These are phyloP conservation scores for Cornus kousa DNA, from an alignment of 148 eudicot genomes.

Conservation along the genomic window DNA sequence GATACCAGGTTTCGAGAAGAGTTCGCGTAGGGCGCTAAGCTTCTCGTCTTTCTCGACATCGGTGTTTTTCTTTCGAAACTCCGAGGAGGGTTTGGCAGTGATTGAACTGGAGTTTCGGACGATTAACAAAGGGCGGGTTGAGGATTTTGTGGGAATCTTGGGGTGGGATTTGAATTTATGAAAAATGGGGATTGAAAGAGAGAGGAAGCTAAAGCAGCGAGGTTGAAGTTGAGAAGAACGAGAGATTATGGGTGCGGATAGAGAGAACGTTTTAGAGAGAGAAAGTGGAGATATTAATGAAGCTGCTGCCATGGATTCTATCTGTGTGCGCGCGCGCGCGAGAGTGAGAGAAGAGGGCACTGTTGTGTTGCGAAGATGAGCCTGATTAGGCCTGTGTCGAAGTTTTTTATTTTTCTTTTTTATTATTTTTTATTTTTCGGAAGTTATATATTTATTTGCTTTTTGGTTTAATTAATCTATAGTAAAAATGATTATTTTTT, in stretches of 20 bases:
- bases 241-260: constrained; percentile 31
- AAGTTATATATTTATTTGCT: too few relatives aligned
- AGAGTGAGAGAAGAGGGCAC: constrained; percentile 6
- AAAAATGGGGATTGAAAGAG: constrained; percentile 32
- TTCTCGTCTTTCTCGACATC: constrained; percentile 40
- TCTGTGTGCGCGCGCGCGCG: neutral
- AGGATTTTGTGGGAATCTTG: constrained; percentile 16
- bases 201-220: constrained; percentile 33
- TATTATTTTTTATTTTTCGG: too few relatives aligned
- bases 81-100: constrained; percentile 68
- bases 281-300: constrained; percentile 6
- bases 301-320: constrained; percentile 10
- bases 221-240: constrained; percentile 25
- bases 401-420: too few relatives aligned
- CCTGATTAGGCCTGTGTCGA: too few relatives aligned
- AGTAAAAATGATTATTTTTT: too few relatives aligned
- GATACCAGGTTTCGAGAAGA: constrained; percentile 57
- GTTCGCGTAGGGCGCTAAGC: constrained; percentile 64
- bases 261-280: constrained; percentile 28
- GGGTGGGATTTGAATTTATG: constrained; percentile 20
- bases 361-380: neutral
- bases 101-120: constrained; percentile 48
- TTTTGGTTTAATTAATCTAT: too few relatives aligned
- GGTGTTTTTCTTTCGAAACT: constrained; percentile 38
- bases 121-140: constrained; percentile 9